Evolutionary conservation across 2,329 filamentous ascomycete species (phyloP).

Genomic region (Huntiella abstrusa): DNA sequence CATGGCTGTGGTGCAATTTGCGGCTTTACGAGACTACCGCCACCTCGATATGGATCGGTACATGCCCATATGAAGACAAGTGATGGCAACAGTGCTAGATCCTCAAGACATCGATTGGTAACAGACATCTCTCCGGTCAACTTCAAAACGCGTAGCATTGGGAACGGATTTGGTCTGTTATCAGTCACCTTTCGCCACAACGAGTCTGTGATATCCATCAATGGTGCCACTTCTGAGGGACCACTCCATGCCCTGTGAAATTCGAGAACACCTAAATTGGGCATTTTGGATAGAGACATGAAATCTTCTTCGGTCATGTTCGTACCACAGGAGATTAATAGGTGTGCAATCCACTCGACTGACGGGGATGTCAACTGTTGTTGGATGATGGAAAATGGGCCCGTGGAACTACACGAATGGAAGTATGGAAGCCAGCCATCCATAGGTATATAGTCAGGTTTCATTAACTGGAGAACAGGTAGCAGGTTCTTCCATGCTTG

Average conservation of each 20-base stretch:
- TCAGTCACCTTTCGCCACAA: constrained; percentile 28
- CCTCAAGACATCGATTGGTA: constrained; percentile 23
- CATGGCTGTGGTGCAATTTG: no score
- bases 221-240: constrained; percentile 11
- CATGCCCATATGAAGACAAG: constrained; percentile 24
- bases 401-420: constrained; percentile 5
- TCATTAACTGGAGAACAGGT: background rate
- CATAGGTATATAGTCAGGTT: background rate
- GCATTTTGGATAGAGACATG: constrained; percentile 22
- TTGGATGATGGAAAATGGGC: constrained; percentile 1
- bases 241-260: constrained; percentile 21
- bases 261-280: constrained; percentile 29
- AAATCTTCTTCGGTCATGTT: constrained; percentile 22
- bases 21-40: no score
- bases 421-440: constrained; percentile 3
- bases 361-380: constrained; percentile 13
- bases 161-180: constrained; percentile 22
- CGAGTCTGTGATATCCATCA: constrained; percentile 25
- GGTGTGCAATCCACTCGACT: constrained; percentile 23
- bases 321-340: constrained; percentile 22
- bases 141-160: constrained; percentile 27
- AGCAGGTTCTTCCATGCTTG: constrained; percentile 4
- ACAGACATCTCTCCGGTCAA: constrained; percentile 24
- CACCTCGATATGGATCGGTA: no score
- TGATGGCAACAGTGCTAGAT: constrained; percentile 24